Evolutionary conservation across 805 yeast species (phyloP), one percentile per base, ranked within the genome.

Genomic region (Ogataea minuta): DNA sequence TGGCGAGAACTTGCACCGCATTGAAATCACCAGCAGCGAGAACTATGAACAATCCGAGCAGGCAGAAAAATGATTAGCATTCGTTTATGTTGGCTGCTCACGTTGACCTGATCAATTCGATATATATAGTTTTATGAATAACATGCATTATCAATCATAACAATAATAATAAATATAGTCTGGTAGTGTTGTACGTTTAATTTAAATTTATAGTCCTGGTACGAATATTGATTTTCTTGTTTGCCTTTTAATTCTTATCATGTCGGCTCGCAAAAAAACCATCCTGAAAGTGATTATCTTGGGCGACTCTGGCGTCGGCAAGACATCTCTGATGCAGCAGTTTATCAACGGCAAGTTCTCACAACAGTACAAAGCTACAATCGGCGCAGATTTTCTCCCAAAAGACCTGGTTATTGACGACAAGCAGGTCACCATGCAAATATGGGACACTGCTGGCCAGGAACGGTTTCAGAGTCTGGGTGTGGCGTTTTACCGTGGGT

Each of bases 381-480:
- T 91, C 50, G 99, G 99, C 8, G 98, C 98, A 2, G 98, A 93
- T 62, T 91, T 91, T 60, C 73, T 89, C 48, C 91, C 97, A 26
- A 91, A 90, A 63, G 98, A 91, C 56, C 77, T 91, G 44, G 68
- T 74, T 19, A 77, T 93, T 43, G 98, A 93, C 61, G 93, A 84
- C 62, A 84, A 83, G 54, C 76, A 76, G 48, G 89, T 83, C 7
- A 80, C 87, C 15, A 72, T 84, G 73, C 91, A 85, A 66, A 84
- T 93, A 39, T 91, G 99, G 99, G 99, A 91, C 60, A 91, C 99
- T 29, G 98, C 98, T 6, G 99, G 99, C 25, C 99, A 91, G 69
- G 99, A 91, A 65, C 76, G 99, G 56, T 91, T 91, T 73, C 98
- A 93, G 66, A 83, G 95, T 43, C 71, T 91, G 46, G 98, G 98